Evolutionary conservation across 108 stramenopile species (phyloP).

Genomic region (Skeletonema potamos): DNA sequence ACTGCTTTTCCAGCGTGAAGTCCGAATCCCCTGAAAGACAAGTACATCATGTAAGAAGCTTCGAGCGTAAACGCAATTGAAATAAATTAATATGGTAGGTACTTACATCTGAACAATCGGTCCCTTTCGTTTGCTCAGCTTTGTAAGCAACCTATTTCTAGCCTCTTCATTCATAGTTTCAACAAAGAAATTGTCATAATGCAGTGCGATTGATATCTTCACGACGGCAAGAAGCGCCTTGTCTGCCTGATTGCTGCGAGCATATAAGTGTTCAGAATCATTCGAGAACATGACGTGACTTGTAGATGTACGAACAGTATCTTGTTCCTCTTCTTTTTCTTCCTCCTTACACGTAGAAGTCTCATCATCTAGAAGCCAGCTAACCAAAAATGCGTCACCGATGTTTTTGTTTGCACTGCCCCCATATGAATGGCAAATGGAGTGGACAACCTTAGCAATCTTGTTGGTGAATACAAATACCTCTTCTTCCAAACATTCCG

Average conservation of each 20-base stretch:
- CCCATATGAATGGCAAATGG: conserved; percentile 59
- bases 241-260: conserved; percentile 77
- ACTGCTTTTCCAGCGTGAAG: conserved; percentile 94
- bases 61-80: too few species aligned
- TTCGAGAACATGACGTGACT: neutral
- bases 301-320: neutral
- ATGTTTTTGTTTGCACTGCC: conserved; percentile 96
- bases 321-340: conserved; percentile 17
- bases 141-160: conserved; percentile 52
- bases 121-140: conserved; percentile 74
- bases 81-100: conserved; percentile 3
- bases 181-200: conserved; percentile 72
- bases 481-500: conserved; percentile 93
- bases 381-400: conserved; percentile 93
- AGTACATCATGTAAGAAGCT: conserved; percentile 3
- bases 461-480: conserved; percentile 95
- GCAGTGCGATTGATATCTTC: conserved; percentile 79
- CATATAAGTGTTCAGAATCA: conserved; percentile 20
- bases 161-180: conserved; percentile 63
- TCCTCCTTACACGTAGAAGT: conserved; percentile 20
- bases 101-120: conserved; percentile 72
- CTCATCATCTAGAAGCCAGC: conserved; percentile 75
- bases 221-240: conserved; percentile 82
- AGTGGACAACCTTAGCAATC: conserved; percentile 91
- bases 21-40: conserved; percentile 73